Evolutionary conservation across 2,329 filamentous ascomycete species (phyloP).

Genomic region (Ophiostoma pallidulum): DNA sequence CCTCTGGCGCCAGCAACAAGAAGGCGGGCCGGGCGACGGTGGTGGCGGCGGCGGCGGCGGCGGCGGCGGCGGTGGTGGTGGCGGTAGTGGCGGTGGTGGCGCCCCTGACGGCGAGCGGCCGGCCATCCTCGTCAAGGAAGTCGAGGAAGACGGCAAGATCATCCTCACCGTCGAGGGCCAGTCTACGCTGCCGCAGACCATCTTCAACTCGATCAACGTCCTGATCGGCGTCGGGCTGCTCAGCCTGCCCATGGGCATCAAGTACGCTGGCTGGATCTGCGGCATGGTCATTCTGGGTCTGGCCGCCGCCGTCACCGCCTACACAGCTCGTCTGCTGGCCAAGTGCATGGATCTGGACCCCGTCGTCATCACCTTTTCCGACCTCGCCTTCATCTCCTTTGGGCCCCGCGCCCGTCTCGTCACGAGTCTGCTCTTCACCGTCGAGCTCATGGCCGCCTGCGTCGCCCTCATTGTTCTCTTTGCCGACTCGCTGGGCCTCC

Average conservation of each 20-base stretch:
- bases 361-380: constrained; percentile 85
- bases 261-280: constrained; percentile 79
- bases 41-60: constrained; percentile 20
- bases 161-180: constrained; percentile 81
- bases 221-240: constrained; percentile 84
- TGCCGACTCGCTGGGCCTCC: constrained; percentile 71
- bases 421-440: constrained; percentile 75
- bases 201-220: constrained; percentile 94
- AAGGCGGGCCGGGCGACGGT: constrained; percentile 23
- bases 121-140: constrained; percentile 76
- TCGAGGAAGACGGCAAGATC: constrained; percentile 79
- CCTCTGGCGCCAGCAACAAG: constrained; percentile 45
- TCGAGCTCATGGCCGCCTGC: constrained; percentile 80
- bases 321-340: constrained; percentile 76
- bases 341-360: constrained; percentile 82
- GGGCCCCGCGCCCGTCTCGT: constrained; percentile 70
- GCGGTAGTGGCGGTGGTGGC: constrained; percentile 25
- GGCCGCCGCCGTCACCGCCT: constrained; percentile 66
- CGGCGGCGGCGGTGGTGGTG: constrained; percentile 28
- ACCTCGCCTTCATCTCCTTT: constrained; percentile 85
- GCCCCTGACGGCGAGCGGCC: constrained; percentile 51
- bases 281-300: constrained; percentile 67
- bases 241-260: constrained; percentile 78
- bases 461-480: constrained; percentile 90
- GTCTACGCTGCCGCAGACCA: constrained; percentile 89